A percentile compares a stretch with the other conserved stretches of the same genome.
These are phyloP conservation scores for Cyclotella atomus DNA, from an alignment of 108 stramenopile genomes.

Conservation along the genomic window DNA sequence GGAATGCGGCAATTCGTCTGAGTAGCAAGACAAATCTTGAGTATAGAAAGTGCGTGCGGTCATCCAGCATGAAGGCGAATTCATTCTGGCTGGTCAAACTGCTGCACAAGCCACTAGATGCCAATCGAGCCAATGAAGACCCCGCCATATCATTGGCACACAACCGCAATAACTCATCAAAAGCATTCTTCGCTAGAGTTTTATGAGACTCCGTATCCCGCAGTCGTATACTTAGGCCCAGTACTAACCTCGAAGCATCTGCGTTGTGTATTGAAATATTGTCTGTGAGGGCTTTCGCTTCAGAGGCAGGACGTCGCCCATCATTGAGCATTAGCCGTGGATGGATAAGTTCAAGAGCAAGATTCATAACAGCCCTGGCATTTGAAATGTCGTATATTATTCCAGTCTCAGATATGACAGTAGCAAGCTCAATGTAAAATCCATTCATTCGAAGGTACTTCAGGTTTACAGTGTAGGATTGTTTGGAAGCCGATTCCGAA, in stretches of 20 bases:
- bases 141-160: conserved; percentile 72
- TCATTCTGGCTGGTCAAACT: conserved; percentile 76
- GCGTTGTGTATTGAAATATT: conserved; percentile 69
- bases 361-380: conserved; percentile 60
- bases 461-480: conserved; percentile 59
- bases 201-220: conserved; percentile 54
- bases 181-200: conserved; percentile 65
- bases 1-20: conserved; percentile 76
- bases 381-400: conserved; percentile 48
- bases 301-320: conserved; percentile 30
- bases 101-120: conserved; percentile 77
- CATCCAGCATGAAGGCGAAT: conserved; percentile 78
- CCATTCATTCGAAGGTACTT: conserved; percentile 61
- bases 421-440: conserved; percentile 83
- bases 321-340: conserved; percentile 58
- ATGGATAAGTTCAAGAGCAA: conserved; percentile 76
- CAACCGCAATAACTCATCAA: conserved; percentile 75
- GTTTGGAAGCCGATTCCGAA: conserved; percentile 35
- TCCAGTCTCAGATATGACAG: conserved; percentile 63
- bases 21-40: conserved; percentile 72
- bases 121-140: conserved; percentile 75
- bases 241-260: conserved; percentile 77
- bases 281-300: conserved; percentile 23
- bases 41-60: conserved; percentile 72
- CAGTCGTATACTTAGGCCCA: conserved; percentile 71